Base-by-base conservation (phyloP, 2,329 filamentous ascomycete species). In the Venturia pyrina region DNA sequence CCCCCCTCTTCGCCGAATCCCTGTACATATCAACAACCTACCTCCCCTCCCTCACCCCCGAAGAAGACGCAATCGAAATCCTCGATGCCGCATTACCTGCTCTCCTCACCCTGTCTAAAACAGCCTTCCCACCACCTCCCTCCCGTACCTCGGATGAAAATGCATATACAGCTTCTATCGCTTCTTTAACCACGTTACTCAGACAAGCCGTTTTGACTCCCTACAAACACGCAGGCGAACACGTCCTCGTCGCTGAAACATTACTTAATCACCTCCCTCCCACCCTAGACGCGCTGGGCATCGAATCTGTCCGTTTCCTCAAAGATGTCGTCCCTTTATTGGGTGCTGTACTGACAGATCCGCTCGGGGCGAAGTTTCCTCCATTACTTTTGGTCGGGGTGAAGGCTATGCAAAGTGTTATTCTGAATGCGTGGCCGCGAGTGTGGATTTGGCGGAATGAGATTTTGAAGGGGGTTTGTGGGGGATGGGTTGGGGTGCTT, bases 11-110 rank as follows among this genome's bases (percentile, higher is more conserved):
- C 68, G 83, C 88, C 71, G 84, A 91, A 24, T 84, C 87, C 3
- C 76, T 91, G 1, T 82, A 87, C 69, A 89, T 91, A 0, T 86
- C 87, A 44, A 82, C 96, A n/a, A 81, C 88, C 8, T 90, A 87
- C 70, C 81, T 96, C 6, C 93, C 93, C 0, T 85, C 82, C 15
- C 78, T 96, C 53, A 96, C 91, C 0, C 86, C 89, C 0, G 88
- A 90, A 71, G 73, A 81, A 0, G 89, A 95, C 66, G 89, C 89
- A 4, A 72, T 89, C 1, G 71, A 73, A 1, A 77, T 97, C 3
- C 81, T 96, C 0, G 72, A 75, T 6, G 80, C 82, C 7, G 86
- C 89, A 0, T 96, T 92, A 69, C 80, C 82, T 8, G 86, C 87
- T 1, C 79, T 96, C 3, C 76, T 89, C 21, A 77, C 78, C 0